Evolutionary conservation across 2,329 filamentous ascomycete species (phyloP).

Genomic region (Tolypocladium nubicola): DNA sequence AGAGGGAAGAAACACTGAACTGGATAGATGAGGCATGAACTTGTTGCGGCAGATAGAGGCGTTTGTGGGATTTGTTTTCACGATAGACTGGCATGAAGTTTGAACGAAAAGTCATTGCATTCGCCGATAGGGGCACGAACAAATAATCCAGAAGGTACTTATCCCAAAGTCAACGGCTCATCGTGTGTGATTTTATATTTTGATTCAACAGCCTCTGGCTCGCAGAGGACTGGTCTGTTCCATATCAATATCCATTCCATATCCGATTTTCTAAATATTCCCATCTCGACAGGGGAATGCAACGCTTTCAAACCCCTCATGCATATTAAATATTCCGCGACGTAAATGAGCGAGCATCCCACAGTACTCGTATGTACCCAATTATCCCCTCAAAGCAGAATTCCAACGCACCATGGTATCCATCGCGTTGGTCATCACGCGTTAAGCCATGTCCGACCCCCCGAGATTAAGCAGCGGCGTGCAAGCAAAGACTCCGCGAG

Average conservation of each 20-base stretch:
- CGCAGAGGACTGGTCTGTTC: background rate
- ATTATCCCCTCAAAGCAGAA: background rate
- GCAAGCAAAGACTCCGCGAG: background rate
- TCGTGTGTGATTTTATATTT: background rate
- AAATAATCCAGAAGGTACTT: background rate
- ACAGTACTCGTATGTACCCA: background rate
- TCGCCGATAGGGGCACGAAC: background rate
- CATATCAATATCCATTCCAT: background rate
- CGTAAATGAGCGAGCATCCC: background rate
- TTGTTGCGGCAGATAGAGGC: constrained; percentile 2
- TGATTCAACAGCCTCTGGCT: background rate
- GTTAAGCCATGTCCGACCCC: background rate
- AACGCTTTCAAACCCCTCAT: background rate
- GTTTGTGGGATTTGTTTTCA: constrained; percentile 1
- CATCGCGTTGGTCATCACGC: background rate
- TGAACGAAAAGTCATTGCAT: background rate
- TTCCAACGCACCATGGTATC: background rate
- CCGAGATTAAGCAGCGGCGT: background rate
- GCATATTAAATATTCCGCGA: background rate
- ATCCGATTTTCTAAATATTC: background rate
- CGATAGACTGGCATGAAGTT: background rate
- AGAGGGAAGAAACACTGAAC: background rate
- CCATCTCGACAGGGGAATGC: background rate
- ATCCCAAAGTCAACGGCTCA: background rate
- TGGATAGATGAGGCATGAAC: background rate